Evolutionary conservation across 345 rosid genomes (phyloP).

Genomic region (Syzygium aromaticum): DNA sequence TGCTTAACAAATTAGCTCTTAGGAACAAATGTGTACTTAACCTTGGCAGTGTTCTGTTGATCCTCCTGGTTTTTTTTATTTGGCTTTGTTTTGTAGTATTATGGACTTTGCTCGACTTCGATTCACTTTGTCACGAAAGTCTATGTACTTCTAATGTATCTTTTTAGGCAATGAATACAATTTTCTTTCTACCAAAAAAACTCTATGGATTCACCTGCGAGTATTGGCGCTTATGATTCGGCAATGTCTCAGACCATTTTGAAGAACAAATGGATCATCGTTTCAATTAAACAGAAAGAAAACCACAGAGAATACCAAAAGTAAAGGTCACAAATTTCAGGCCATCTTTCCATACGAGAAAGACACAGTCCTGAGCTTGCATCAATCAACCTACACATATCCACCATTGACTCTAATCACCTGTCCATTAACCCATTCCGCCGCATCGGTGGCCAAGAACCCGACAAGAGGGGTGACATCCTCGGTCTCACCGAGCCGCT

Average conservation of each 20-base stretch:
- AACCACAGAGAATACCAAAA: neutral
- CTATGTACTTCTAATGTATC: too few species aligned
- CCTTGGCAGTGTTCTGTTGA: too few species aligned
- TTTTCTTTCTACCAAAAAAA: too few species aligned
- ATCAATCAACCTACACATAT: neutral
- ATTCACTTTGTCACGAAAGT: too few species aligned
- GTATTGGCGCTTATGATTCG: neutral
- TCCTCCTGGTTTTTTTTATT: too few species aligned
- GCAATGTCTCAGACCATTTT: neutral
- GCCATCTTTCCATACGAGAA: neutral
- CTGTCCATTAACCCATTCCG: conserved; percentile 10
- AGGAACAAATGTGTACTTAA: too few species aligned
- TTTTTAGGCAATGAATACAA: too few species aligned
- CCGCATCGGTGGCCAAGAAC: conserved; percentile 8
- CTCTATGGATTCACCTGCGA: neutral
- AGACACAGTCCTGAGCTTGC: neutral
- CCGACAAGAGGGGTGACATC: conserved; percentile 10
- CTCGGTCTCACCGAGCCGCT: conserved; percentile 1
- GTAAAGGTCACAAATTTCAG: neutral
- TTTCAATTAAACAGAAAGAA: neutral
- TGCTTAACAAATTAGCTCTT: too few species aligned
- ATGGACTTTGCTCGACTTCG: too few species aligned
- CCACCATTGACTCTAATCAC: conserved; percentile 3
- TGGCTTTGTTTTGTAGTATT: too few species aligned
- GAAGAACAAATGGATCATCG: neutral